Evolutionary conservation across 1,284 basidiomycete species (phyloP), one percentile per base, ranked within the genome.

Genomic region (Exobasidium rhododendri): DNA sequence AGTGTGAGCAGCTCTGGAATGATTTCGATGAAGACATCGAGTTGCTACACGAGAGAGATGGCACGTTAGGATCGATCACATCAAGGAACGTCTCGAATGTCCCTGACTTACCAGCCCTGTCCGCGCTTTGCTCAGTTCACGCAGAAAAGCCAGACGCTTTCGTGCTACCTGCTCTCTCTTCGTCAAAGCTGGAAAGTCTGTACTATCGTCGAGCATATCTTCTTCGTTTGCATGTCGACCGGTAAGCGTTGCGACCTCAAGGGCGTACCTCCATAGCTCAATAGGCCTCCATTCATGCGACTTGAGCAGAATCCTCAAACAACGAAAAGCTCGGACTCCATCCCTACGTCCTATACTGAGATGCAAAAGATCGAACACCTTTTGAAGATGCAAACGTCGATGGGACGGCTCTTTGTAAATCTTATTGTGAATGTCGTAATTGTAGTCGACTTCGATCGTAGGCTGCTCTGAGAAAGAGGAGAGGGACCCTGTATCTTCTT

Each of bases 191-290:
- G 17, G 7, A 17, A 17, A 7, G 7, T 40, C 35, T 17, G 31
- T 44, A 22, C 22, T 4, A 24, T 55, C 52, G 13, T 55, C 22
- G 20, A 44, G 13, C 28, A n/a, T 17, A 22, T 31, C 24, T 32
- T 32, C 40, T 44, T 55, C 52, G n/a, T 55, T 31, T 55, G 29
- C 14, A 26, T 31, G 52, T 4, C n/a, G n/a, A 6, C 52, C 20
- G 4, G 26, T 22, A 26, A 55, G 14, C 4, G 52, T 55, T 35
- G 52, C 30, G 29, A 55, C 52, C 28, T 55, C 24, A 4, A 55
- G 29, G 3, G 52, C 52, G 35, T 55, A 31, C 29, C 52, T 55
- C 52, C 52, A 55, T 20, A 55, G 28, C 11, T 55, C 52, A n/a
- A 40, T 14, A 24, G 52, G 3, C 5, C 52, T 35, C 52, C 52